Conservation (phyloP, 2,329 filamentous ascomycete species). For the Pseudomassariella vexata region DNA sequence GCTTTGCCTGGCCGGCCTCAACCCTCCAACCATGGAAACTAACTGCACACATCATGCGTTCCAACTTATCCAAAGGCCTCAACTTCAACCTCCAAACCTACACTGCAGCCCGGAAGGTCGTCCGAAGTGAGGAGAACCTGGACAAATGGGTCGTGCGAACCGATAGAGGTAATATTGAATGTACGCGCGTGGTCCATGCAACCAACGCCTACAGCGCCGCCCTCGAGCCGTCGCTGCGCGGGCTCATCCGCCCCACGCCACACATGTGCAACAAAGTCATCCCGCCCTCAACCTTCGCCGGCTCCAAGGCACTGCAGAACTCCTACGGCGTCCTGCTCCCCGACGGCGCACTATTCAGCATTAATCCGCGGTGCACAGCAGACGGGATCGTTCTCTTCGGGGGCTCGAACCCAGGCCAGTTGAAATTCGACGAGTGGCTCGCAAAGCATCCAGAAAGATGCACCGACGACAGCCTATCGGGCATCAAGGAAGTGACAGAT, state of each 20-base stretch:
- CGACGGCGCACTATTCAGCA: conserved; percentile 22
- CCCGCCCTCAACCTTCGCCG: conserved; percentile 6
- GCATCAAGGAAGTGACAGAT: conserved; percentile 18
- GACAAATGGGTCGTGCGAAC: conserved; percentile 8
- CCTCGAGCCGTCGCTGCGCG: conserved; percentile 11
- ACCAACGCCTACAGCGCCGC: conserved; percentile 12
- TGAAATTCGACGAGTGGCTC: conserved; percentile 22
- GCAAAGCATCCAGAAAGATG: conserved; percentile 20
- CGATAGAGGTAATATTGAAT: conserved; percentile 8
- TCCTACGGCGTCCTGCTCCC: conserved; percentile 25
- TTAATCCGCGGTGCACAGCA: conserved; percentile 23
- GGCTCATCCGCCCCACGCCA: conserved; percentile 11
- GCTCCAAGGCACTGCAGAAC: conserved; percentile 13
- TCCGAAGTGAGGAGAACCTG: neutral
- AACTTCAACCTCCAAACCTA: conserved; percentile 11
- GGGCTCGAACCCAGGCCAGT: conserved; percentile 24
- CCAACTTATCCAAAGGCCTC: conserved; percentile 6
- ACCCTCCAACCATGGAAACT: conserved; percentile 13
- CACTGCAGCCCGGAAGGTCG: conserved; percentile 6
- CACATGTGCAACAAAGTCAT: conserved; percentile 15
- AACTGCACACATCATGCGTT: conserved; percentile 9
- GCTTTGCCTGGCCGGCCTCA: conserved; percentile 12
- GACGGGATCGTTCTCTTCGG: conserved; percentile 26
- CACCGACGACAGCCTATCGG: conserved; percentile 21
- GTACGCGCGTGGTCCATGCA: conserved; percentile 10